Evolutionary conservation across 2,329 filamentous ascomycete species (phyloP).

Genomic region (Penicillium sp.): DNA sequence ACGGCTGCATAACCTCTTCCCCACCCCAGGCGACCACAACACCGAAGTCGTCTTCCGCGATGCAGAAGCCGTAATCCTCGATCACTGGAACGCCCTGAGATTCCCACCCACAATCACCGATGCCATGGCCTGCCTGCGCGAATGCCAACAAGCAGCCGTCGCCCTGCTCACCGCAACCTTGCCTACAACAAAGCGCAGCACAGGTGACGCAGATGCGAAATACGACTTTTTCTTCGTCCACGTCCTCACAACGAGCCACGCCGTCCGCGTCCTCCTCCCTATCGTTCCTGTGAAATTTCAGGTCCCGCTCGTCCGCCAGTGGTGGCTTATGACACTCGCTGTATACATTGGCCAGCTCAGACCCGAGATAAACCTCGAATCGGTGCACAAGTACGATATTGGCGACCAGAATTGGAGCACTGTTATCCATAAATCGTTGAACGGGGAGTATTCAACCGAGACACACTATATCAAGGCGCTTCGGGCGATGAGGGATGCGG

Average conservation of each 20-base stretch:
- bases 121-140: slow-evolving; percentile 74
- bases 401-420: slow-evolving; percentile 75
- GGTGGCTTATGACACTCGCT: slow-evolving; percentile 83
- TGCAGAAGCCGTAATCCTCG: slow-evolving; percentile 72
- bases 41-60: slow-evolving; percentile 70
- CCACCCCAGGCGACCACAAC: slow-evolving; percentile 64
- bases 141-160: slow-evolving; percentile 65
- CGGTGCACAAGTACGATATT: slow-evolving; percentile 64
- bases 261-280: slow-evolving; percentile 83
- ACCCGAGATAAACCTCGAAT: slow-evolving; percentile 71
- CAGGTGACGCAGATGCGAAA: slow-evolving; percentile 44
- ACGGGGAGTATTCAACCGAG: slow-evolving; percentile 70
- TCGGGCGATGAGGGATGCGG: slow-evolving; percentile 55
- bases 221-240: slow-evolving; percentile 88
- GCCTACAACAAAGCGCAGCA: slow-evolving; percentile 18
- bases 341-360: slow-evolving; percentile 78
- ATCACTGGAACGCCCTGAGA: slow-evolving; percentile 91
- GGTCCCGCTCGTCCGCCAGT: slow-evolving; percentile 75
- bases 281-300: slow-evolving; percentile 76
- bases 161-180: slow-evolving; percentile 47
- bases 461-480: slow-evolving; percentile 86
- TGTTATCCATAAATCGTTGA: slow-evolving; percentile 72
- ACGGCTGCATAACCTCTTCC: slow-evolving; percentile 70
- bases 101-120: slow-evolving; percentile 56
- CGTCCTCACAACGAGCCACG: slow-evolving; percentile 82